Percentiles rank a stretch among this genome's conserved stretches.
These are phyloP conservation scores for Rutstroemia sp. DNA, from an alignment of 2,329 filamentous ascomycete species.

Conservation along the genomic window DNA sequence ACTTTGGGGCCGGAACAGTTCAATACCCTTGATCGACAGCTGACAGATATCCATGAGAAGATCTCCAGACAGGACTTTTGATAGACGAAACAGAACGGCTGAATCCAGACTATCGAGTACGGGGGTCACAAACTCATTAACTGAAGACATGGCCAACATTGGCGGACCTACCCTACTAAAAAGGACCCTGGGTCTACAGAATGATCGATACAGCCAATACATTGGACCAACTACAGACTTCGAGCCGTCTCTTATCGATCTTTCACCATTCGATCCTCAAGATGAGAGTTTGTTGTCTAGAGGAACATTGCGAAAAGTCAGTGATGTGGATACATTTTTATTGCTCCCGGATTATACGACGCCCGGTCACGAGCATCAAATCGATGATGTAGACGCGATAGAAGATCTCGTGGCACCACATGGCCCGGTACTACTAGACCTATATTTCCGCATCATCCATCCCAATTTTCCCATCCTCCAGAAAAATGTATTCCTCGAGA, in stretches of 20 bases:
- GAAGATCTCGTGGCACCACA: conserved; percentile 70
- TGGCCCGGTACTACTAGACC: conserved; percentile 67
- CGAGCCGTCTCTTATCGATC: conserved; percentile 74
- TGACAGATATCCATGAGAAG: conserved; percentile 33
- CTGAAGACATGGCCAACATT: conserved; percentile 66
- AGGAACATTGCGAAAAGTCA: conserved; percentile 66
- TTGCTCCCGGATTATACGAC: conserved; percentile 70
- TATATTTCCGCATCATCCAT: conserved; percentile 77
- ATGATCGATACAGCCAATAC: conserved; percentile 73
- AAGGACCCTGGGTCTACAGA: conserved; percentile 67
- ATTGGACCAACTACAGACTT: conserved; percentile 79
- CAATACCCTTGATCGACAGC: conserved; percentile 3
- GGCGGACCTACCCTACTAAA: conserved; percentile 59
- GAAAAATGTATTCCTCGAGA: conserved; percentile 71
- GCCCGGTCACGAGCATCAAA: conserved; percentile 62
- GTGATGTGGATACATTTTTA: conserved; percentile 71
- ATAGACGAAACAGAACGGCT: conserved; percentile 44
- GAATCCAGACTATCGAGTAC: conserved; percentile 55
- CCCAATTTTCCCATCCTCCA: conserved; percentile 77
- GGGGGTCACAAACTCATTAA: conserved; percentile 52
- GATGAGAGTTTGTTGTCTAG: conserved; percentile 70
- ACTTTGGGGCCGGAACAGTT: not conserved
- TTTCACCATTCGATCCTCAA: conserved; percentile 72
- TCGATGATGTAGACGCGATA: conserved; percentile 62
- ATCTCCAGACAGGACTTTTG: conserved; percentile 49